Conservation (phyloP, 2,329 filamentous ascomycete genomes). For the Colletotrichum liaoningense region DNA sequence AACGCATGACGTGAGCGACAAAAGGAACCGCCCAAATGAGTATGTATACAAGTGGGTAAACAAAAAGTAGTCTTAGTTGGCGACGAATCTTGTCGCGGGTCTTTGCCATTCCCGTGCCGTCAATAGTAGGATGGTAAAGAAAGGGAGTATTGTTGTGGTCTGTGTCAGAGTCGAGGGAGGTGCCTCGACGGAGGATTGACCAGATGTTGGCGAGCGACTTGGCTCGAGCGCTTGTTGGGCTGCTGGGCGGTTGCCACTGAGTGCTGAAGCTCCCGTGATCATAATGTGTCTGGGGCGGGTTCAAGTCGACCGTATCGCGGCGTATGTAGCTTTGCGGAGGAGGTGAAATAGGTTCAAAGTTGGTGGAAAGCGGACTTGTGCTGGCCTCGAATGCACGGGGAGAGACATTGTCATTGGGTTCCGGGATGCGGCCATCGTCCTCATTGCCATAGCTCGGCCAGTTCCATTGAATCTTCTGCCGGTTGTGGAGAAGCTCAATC, state of each 20-base stretch:
- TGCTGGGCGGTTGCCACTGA: constrained; percentile 25
- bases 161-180: constrained; percentile 30
- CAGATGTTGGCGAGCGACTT: constrained; percentile 42
- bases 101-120: constrained; percentile 44
- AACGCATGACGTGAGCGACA: constrained; percentile 70
- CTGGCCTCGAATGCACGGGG: background rate
- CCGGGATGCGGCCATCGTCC: constrained; percentile 22
- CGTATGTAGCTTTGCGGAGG: constrained; percentile 31
- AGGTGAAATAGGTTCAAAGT: constrained; percentile 26
- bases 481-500: constrained; percentile 29
- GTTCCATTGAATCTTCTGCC: constrained; percentile 36
- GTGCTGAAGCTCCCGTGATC: constrained; percentile 15
- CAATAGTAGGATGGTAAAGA: constrained; percentile 37
- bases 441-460: constrained; percentile 33
- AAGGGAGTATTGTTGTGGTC: constrained; percentile 26
- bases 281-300: background rate
- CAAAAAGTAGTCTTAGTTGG: constrained; percentile 78
- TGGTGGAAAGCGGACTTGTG: constrained; percentile 26
- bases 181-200: constrained; percentile 38
- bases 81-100: constrained; percentile 69
- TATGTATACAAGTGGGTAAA: constrained; percentile 81
- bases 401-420: background rate
- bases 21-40: constrained; percentile 80
- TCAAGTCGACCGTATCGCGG: constrained; percentile 25
- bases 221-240: constrained; percentile 32